Base-by-base conservation (phyloP, 495 filamentous ascomycete species). In the Elaphomyces granulatus region DNA sequence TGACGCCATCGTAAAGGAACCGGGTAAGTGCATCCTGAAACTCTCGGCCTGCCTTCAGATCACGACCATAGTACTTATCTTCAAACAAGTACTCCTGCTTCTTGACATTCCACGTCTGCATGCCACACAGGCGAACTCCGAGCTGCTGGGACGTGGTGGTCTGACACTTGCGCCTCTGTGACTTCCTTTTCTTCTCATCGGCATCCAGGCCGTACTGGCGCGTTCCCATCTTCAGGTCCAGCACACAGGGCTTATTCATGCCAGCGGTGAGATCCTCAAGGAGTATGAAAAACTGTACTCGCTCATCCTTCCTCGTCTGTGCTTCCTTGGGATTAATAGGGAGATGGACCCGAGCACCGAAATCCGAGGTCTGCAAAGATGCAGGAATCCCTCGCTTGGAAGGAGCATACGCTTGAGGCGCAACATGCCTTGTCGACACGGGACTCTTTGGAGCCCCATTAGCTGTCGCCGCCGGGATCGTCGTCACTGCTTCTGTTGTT, bases 181-280 rank as follows among this genome's bases (percentile, higher is more conserved):
- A 95, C 40, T 82, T 78, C 42, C 85, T 83, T 55, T 98, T 98
- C 61, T 90, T 87, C 31, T 87, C 78, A 36, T 70, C 74, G 7
- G 90, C 90, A 44, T 95, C 87, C n/a, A 95, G 73, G 10, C 90
- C 90, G 58, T 95, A 95, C 55, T 98, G 90, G 2, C 90, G 77
- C n/a, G 90, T 98, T 8, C 90, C 90, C 90, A 98, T 98, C 58
- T 98, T 98, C 43, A 98, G 67, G 58, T 98, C 90, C 49, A 98
- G 78, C 31, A 95, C 90, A 59, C 90, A 96, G 9, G 90, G 90
- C 21, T 81, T 79, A 52, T 82, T 83, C 88, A 98, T 95, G 23
- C 90, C 90, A 4, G 90, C 83, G 2, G 90, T 98, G 20, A 98
- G 72, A 54, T 98, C 90, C 60, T 98, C 90, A n/a, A 98, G 66